Evolutionary conservation across 2,329 filamentous ascomycete species (phyloP).

Genomic region (Pyricularia grisea): DNA sequence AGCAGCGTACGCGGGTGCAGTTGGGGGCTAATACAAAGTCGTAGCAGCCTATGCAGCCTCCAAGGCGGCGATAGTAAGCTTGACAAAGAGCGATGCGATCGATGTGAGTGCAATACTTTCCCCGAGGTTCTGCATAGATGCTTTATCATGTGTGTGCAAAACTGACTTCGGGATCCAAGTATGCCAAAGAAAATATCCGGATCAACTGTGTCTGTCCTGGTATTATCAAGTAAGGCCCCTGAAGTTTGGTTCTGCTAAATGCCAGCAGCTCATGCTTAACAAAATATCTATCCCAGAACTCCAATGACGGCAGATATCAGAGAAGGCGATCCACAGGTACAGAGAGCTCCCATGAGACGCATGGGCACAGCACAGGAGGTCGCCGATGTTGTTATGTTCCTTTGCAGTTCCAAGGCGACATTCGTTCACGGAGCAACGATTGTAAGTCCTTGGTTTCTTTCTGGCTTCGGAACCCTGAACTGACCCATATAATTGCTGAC

Average conservation of each 20-base stretch:
- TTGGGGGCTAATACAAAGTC: neutral
- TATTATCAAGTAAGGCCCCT: conserved; percentile 25
- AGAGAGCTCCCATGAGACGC: conserved; percentile 25
- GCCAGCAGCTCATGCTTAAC: too few species aligned
- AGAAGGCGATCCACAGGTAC: conserved; percentile 20
- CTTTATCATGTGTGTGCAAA: neutral
- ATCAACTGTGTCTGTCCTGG: conserved; percentile 37
- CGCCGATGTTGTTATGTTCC: conserved; percentile 34
- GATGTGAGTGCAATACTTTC: conserved; percentile 21
- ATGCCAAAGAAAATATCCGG: conserved; percentile 32
- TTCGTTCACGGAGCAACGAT: conserved; percentile 34
- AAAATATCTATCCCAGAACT: conserved; percentile 16
- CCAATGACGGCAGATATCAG: conserved; percentile 31
- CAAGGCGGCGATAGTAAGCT: conserved; percentile 33
- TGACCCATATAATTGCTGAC: neutral
- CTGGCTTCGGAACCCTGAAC: neutral
- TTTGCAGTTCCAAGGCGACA: conserved; percentile 32
- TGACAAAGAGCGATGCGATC: conserved; percentile 37
- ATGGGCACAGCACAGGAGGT: conserved; percentile 34
- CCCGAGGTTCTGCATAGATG: neutral
- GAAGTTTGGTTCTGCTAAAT: neutral
- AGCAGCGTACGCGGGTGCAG: too few species aligned
- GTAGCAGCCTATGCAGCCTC: conserved; percentile 33
- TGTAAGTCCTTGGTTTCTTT: conserved; percentile 1
- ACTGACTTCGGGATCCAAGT: conserved; percentile 17